These are phyloP conservation scores for Westerdykella aurantiaca DNA, from an alignment of 2,329 filamentous ascomycete species.

Conservation along the genomic window DNA sequence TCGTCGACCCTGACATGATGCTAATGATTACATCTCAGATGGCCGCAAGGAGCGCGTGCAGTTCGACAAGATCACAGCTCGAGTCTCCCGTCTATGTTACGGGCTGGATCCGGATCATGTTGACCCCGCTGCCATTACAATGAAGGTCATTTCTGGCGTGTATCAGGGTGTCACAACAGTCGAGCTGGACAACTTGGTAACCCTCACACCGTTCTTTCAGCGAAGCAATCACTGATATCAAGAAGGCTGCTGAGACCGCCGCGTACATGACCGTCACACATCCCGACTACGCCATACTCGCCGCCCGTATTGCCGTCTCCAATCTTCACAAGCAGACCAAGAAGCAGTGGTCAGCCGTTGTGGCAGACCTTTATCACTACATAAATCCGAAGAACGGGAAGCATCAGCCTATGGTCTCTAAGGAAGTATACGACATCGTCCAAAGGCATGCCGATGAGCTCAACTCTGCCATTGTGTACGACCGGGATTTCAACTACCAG, in stretches of 20 bases:
- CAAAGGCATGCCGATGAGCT: conserved; percentile 96
- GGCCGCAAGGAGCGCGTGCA: conserved; percentile 99
- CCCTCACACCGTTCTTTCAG: conserved; percentile 30
- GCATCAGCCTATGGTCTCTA: conserved; percentile 87
- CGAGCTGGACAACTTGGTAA: conserved; percentile 92
- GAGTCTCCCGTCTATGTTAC: conserved; percentile 96
- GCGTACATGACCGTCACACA: conserved; percentile 99
- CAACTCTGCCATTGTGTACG: conserved; percentile 98
- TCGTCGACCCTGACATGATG: background rate
- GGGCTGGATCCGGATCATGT: conserved; percentile 93
- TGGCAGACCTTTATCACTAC: conserved; percentile 91
- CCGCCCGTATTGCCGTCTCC: conserved; percentile 95
- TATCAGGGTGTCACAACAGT: conserved; percentile 97
- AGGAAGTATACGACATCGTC: conserved; percentile 83
- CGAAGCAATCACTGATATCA: conserved; percentile 10
- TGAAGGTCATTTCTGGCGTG: conserved; percentile 98
- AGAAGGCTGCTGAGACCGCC: conserved; percentile 90
- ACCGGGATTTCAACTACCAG: conserved; percentile 99
- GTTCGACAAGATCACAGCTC: conserved; percentile 99
- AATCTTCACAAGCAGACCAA: conserved; percentile 99
- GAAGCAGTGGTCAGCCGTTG: conserved; percentile 97
- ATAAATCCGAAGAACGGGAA: conserved; percentile 87
- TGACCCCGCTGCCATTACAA: conserved; percentile 94
- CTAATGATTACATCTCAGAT: conserved; percentile 53
- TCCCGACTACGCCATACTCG: conserved; percentile 97